These are phyloP conservation scores for Colletotrichum sp. DNA, from an alignment of 2,329 filamentous ascomycete species.

Conservation along the genomic window DNA sequence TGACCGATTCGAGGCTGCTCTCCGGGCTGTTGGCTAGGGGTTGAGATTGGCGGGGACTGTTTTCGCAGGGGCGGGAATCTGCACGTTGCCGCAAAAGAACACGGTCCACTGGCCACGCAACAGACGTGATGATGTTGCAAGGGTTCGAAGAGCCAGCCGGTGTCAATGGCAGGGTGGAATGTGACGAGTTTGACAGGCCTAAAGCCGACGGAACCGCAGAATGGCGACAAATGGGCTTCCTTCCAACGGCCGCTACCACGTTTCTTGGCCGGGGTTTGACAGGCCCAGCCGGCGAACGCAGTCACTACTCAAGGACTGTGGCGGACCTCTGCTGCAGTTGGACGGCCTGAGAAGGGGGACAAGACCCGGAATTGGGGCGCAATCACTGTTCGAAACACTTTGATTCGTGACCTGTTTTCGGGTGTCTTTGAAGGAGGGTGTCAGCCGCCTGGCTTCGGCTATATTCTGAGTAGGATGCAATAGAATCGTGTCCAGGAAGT, in stretches of 20 bases:
- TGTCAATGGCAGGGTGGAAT: constrained; percentile 10
- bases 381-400: background rate
- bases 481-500: background rate
- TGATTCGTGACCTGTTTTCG: background rate
- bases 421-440: background rate
- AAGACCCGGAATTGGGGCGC: constrained; percentile 5
- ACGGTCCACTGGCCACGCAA: constrained; percentile 18
- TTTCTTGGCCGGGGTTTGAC: background rate
- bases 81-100: constrained; percentile 25
- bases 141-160: background rate
- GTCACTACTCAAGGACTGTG: background rate
- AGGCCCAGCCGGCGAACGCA: background rate
- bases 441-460: background rate
- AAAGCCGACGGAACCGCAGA: constrained; percentile 10
- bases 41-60: constrained; percentile 7
- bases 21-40: constrained; percentile 21
- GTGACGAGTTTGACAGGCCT: constrained; percentile 14
- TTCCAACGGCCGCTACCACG: background rate
- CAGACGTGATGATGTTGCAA: constrained; percentile 10
- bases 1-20: constrained; percentile 22
- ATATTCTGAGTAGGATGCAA: background rate
- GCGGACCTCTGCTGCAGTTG: background rate
- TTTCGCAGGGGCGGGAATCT: constrained; percentile 21
- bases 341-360: background rate
- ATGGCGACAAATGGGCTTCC: background rate